Conservation (phyloP, 2,329 filamentous ascomycete genomes). For the Ophiocordyceps camponoti-leonardi region DNA sequence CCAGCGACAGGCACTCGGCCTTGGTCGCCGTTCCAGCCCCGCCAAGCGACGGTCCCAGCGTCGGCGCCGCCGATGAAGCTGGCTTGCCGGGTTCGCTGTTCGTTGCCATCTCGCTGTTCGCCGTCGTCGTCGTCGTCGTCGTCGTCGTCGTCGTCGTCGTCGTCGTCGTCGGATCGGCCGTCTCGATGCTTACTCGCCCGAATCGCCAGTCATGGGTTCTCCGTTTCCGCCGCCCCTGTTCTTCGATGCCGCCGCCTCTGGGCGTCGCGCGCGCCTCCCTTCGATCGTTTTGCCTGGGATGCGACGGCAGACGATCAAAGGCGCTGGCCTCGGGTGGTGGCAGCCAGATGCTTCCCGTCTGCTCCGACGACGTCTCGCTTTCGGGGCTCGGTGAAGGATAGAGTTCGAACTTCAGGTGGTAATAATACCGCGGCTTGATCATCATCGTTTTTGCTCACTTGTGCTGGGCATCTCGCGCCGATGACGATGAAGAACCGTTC, state of each 20-base stretch:
- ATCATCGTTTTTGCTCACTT: neutral
- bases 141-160: no score
- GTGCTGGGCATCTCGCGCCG: neutral
- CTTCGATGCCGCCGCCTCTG: constrained; percentile 10
- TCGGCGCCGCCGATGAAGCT: constrained; percentile 31
- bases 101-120: constrained; percentile 15
- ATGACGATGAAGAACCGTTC: neutral
- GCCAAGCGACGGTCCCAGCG: constrained; percentile 35
- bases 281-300: constrained; percentile 8
- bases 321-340: constrained; percentile 30
- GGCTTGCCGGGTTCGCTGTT: constrained; percentile 21
- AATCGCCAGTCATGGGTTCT: constrained; percentile 57
- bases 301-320: constrained; percentile 37
- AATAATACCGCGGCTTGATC: constrained; percentile 40
- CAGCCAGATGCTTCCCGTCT: constrained; percentile 25
- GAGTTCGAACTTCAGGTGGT: constrained; percentile 50
- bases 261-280: constrained; percentile 5
- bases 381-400: constrained; percentile 29
- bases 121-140: no score
- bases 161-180: constrained; percentile 49
- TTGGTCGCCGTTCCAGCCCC: constrained; percentile 62
- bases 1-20: constrained; percentile 57
- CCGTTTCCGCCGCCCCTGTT: constrained; percentile 12
- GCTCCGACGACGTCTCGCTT: constrained; percentile 2
- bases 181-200: constrained; percentile 60